Percentiles rank a stretch among this genome's conserved stretches.
Conservation (phyloP, 2,329 filamentous ascomycete genomes). For the Gaeumannomyces tritici region DNA sequence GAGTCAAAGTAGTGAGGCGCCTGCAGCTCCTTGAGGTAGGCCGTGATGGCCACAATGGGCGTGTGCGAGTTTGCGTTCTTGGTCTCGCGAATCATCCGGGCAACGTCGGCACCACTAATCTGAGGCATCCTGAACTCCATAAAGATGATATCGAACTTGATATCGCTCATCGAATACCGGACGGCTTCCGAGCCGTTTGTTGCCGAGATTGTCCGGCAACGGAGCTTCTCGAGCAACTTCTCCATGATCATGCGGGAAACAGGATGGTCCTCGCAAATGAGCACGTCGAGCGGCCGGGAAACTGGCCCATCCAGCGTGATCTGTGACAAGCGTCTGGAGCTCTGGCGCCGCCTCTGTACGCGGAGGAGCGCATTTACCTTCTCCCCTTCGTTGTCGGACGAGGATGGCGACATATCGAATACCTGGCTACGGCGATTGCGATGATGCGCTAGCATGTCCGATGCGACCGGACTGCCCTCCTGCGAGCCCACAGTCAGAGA, state of each 20-base stretch:
- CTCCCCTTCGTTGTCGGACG: conserved; percentile 92
- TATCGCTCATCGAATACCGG: conserved; percentile 88
- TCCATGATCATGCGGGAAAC: conserved; percentile 99
- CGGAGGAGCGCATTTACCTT: conserved; percentile 79
- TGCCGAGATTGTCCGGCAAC: conserved; percentile 88
- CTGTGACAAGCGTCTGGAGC: conserved; percentile 86
- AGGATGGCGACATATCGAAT: conserved; percentile 93
- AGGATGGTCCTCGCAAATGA: conserved; percentile 96
- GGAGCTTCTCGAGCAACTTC: conserved; percentile 86
- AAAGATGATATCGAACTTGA: conserved; percentile 98
- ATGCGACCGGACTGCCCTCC: conserved; percentile 68
- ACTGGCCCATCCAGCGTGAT: conserved; percentile 78
- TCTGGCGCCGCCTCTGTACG: conserved; percentile 89
- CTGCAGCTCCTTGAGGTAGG: conserved; percentile 94
- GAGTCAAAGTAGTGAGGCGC: conserved; percentile 94
- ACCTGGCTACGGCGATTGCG: conserved; percentile 90
- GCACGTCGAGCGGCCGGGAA: conserved; percentile 83
- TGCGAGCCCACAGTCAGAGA: conserved; percentile 93
- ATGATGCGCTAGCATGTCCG: conserved; percentile 59
- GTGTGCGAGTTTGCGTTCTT: conserved; percentile 92
- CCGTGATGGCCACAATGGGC: conserved; percentile 91
- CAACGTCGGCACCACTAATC: conserved; percentile 90
- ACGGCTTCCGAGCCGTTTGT: conserved; percentile 86
- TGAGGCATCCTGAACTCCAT: conserved; percentile 94
- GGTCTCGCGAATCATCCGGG: conserved; percentile 94